A percentile compares a stretch with the other conserved stretches of the same genome.
These are phyloP conservation scores for Vachellia pachyceras DNA, from an alignment of 306 rosid species.

Conservation along the genomic window DNA sequence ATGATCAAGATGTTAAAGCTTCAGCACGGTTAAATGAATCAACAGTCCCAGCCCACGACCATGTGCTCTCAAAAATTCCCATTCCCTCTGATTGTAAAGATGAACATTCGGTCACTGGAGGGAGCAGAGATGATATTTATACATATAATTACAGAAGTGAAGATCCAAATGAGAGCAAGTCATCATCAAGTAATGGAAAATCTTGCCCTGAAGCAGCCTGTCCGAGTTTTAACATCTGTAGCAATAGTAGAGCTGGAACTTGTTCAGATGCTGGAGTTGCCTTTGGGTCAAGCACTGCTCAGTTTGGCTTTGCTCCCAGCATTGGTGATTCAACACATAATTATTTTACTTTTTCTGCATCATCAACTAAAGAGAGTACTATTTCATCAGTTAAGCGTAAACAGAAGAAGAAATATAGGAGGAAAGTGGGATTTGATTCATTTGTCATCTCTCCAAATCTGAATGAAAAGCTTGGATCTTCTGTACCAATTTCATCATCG, in stretches of 20 bases:
- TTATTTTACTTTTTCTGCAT: constrained; percentile 67
- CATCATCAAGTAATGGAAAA: constrained; percentile 27
- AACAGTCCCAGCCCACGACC: constrained; percentile 26
- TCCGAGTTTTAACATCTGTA: constrained; percentile 46
- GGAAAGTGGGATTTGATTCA: constrained; percentile 48
- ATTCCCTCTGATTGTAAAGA: constrained; percentile 32
- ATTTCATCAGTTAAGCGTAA: constrained; percentile 49
- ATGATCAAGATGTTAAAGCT: constrained; percentile 50
- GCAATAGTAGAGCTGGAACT: constrained; percentile 41
- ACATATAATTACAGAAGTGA: constrained; percentile 39
- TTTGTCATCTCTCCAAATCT: constrained; percentile 53
- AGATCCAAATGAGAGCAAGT: constrained; percentile 31
- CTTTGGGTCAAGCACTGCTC: constrained; percentile 44
- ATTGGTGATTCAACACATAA: constrained; percentile 45
- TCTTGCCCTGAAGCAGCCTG: constrained; percentile 49
- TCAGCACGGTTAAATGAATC: constrained; percentile 42
- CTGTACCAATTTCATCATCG: constrained; percentile 52
- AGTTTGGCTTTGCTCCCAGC: constrained; percentile 43
- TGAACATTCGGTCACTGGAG: constrained; percentile 45
- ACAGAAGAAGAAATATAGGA: constrained; percentile 64
- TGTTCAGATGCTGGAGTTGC: constrained; percentile 46
- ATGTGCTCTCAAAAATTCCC: constrained; percentile 44
- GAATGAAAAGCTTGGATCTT: constrained; percentile 53
- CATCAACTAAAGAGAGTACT: constrained; percentile 49
- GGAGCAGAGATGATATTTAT: constrained; percentile 31